phyloP scores from a whole-genome alignment of 306 rosid genomes.

The Albizia julibrissin region DNA sequence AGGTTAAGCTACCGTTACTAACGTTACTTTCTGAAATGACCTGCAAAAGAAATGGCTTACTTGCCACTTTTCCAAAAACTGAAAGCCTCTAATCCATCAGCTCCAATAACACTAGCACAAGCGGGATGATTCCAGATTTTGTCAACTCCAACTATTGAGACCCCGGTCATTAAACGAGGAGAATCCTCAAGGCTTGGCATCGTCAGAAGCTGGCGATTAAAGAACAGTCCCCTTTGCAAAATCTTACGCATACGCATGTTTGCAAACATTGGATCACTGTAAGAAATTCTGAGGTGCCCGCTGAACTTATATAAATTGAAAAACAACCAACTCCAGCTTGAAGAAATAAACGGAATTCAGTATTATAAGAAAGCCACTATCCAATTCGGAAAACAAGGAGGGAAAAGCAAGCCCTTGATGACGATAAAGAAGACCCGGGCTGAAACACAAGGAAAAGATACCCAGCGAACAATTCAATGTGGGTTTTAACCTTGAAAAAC shows the following conservation, averaged over 20 bases:
- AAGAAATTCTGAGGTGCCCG: not conserved
- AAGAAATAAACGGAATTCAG: not conserved
- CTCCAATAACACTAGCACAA: slow-evolving; percentile 1
- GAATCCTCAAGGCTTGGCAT: slow-evolving; percentile 17
- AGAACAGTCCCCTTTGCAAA: slow-evolving; percentile 16
- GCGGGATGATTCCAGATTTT: slow-evolving; percentile 16
- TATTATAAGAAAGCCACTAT: not conserved
- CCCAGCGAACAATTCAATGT: not conserved
- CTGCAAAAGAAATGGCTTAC: slow-evolving; percentile 13
- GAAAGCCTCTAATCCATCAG: slow-evolving; percentile 24
- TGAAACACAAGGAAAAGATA: not conserved
- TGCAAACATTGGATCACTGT: slow-evolving; percentile 7
- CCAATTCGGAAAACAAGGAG: not conserved
- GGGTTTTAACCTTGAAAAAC: not conserved
- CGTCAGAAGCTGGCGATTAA: slow-evolving; percentile 8
- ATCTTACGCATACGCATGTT: slow-evolving; percentile 29
- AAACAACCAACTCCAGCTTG: not conserved
- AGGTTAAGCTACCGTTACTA: not conserved
- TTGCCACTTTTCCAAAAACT: slow-evolving; percentile 20
- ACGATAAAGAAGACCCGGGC: not conserved
- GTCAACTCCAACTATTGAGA: slow-evolving; percentile 26
- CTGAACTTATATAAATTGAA: not conserved
- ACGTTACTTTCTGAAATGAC: not conserved
- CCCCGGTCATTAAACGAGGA: slow-evolving; percentile 1
- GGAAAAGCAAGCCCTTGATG: not conserved